A percentile compares a stretch with the other conserved stretches of the same genome.
Conservation (phyloP, 192 early-diverging fungal species). For the Geranomyces variabilis region DNA sequence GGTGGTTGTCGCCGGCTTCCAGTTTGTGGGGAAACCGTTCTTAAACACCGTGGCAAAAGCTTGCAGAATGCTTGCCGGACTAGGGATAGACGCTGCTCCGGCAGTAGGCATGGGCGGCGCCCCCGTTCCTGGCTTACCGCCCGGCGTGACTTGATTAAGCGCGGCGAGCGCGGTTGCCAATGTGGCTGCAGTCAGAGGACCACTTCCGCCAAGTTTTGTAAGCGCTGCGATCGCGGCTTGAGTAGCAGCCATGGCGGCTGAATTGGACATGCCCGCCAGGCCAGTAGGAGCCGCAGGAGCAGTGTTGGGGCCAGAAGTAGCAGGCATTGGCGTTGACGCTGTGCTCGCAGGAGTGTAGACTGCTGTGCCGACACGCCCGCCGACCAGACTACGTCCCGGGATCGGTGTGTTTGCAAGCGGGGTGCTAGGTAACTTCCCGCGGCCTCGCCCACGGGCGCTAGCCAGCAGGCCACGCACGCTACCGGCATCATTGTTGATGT, state of each 20-base stretch:
- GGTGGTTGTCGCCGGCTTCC: conserved; percentile 12
- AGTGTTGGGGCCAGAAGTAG: not conserved
- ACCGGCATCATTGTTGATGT: not conserved
- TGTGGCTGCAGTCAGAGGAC: conserved; percentile 15
- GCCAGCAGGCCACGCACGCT: conserved; percentile 1
- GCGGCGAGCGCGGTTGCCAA: conserved; percentile 21
- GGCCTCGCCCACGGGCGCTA: not conserved
- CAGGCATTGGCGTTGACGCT: not conserved
- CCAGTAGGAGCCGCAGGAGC: not conserved
- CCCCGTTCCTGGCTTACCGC: not conserved
- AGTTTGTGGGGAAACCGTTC: conserved; percentile 16
- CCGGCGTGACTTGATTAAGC: conserved; percentile 4
- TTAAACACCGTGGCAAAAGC: conserved; percentile 25
- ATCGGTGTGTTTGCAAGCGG: not conserved
- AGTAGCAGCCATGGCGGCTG: conserved; percentile 25
- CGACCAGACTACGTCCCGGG: not conserved
- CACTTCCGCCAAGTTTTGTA: conserved; percentile 17
- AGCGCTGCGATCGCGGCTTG: conserved; percentile 26
- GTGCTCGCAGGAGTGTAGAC: not conserved
- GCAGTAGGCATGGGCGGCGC: not conserved
- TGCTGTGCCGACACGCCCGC: not conserved
- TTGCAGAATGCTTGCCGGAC: conserved; percentile 18
- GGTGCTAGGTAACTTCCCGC: too few species aligned
- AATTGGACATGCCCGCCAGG: not conserved
- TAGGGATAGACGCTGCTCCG: conserved; percentile 11